Conservation (phyloP, 192 early-diverging fungal genomes). For the Podochytrium sp. region DNA sequence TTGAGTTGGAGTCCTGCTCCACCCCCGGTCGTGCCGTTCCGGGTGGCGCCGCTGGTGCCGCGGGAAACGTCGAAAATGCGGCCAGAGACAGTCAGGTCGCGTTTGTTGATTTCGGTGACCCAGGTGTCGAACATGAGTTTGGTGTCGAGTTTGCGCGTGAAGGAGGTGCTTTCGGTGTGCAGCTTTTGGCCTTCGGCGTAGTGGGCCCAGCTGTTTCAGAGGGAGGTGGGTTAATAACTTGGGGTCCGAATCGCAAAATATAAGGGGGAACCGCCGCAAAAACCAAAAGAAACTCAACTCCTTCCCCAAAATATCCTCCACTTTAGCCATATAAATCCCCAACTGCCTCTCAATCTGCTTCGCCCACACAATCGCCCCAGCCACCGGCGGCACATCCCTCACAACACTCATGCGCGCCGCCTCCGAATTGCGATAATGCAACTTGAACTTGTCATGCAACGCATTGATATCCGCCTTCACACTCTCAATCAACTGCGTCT, state of each 20-base stretch:
- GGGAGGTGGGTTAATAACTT: slow-evolving; percentile 15
- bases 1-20: slow-evolving; percentile 72
- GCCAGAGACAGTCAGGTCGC: slow-evolving; percentile 82
- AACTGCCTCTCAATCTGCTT: slow-evolving; percentile 98
- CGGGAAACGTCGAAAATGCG: slow-evolving; percentile 88
- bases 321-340: slow-evolving; percentile 91
- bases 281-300: slow-evolving; percentile 29
- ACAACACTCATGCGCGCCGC: slow-evolving; percentile 87
- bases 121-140: slow-evolving; percentile 89
- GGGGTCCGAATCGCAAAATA: background rate
- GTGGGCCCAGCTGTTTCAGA: slow-evolving; percentile 77
- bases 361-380: slow-evolving; percentile 96
- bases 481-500: slow-evolving; percentile 94
- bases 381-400: slow-evolving; percentile 91
- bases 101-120: slow-evolving; percentile 80
- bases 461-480: slow-evolving; percentile 98
- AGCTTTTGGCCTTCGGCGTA: slow-evolving; percentile 97
- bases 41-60: slow-evolving; percentile 65
- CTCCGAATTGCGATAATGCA: slow-evolving; percentile 86
- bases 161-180: slow-evolving; percentile 82
- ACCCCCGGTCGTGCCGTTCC: no score
- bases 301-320: slow-evolving; percentile 96
- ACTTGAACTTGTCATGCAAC: slow-evolving; percentile 95
- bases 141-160: slow-evolving; percentile 94
- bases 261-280: background rate